Conservation (phyloP, 805 yeast species). For the Candida parachauliodes region DNA sequence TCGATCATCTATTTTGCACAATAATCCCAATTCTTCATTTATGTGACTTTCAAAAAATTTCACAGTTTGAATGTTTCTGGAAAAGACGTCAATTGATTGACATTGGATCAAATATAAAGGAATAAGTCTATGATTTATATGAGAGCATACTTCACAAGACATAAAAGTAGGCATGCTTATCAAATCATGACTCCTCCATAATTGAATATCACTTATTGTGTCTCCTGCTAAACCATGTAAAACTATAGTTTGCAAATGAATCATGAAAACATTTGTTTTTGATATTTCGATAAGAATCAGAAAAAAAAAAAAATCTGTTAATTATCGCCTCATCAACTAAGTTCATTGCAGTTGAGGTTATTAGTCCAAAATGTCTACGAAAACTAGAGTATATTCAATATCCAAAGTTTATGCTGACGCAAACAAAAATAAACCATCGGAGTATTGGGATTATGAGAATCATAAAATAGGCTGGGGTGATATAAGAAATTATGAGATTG, state of each 20-base stretch:
- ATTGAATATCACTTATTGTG: conserved; percentile 19
- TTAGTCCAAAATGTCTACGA: conserved; percentile 24
- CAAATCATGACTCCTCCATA: conserved; percentile 13
- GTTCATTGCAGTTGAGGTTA: no score
- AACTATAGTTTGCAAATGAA: conserved; percentile 1
- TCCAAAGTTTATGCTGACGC: conserved; percentile 71
- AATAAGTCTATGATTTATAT: conserved; percentile 10
- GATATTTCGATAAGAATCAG: background rate
- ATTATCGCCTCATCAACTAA: conserved; percentile 5
- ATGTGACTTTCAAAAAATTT: conserved; percentile 16
- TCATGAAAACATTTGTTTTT: background rate
- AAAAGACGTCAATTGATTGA: conserved; percentile 19
- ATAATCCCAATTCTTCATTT: conserved; percentile 15
- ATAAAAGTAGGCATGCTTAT: background rate
- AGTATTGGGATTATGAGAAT: conserved; percentile 86
- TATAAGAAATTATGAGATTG: conserved; percentile 63
- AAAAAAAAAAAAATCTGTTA: conserved; percentile 2
- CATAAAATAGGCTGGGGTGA: conserved; percentile 41
- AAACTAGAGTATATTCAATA: conserved; percentile 23
- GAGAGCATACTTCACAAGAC: background rate
- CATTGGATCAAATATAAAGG: conserved; percentile 23
- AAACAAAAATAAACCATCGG: conserved; percentile 60
- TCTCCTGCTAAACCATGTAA: background rate
- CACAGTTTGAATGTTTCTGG: conserved; percentile 15
- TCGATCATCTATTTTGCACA: conserved; percentile 14